Evolutionary conservation across 768 basidiomycete species (phyloP), one percentile per base, ranked within the genome.

Genomic region (Austroboletus festivus): DNA sequence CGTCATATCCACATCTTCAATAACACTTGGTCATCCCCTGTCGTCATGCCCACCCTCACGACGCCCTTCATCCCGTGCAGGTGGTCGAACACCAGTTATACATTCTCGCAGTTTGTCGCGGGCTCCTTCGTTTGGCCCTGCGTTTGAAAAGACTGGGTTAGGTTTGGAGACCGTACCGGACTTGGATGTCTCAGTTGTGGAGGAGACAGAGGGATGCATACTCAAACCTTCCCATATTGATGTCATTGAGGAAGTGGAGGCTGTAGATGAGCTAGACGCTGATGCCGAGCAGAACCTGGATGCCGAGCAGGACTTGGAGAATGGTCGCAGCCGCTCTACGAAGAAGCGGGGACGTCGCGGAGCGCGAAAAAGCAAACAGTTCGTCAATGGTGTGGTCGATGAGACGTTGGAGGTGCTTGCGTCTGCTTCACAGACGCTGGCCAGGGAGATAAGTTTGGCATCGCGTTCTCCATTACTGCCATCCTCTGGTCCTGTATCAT

Each of bases 311-410:
- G 71, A 72, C 16, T 28, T 56, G n/a, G 73, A 74, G 10, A 63
- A 61, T 40, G 68, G 60, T 15, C 62, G 49, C 38, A 74, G 53
- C 80, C 83, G 47, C 11, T 89, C 88, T 40, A 86, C 79, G 38
- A 82, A 80, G 64, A 93, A 85, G 69, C 78, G 89, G 22, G 79
- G 89, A 49, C 93, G 90, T 68, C 78, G 93, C 43, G 92, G 93
- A 34, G 81, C 85, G 3, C 78, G 93, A 44, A 93, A 90, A 71
- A 86, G 86, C 60, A 79, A 86, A 59, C 64, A 65, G 12, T 56
- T 54, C 42, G 12, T 56, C 50, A 46, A 26, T 7, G 63, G 40
- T 13, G 53, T n/a, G 8, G 53, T 71, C 30, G 83, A 85, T 49
- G 76, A 77, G 46, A 82, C 81, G 5, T 71, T 89, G 50, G 76